Percentiles rank a stretch among this genome's conserved stretches.
Conservation (phyloP, 1,284 basidiomycete genomes). For the Rhizoctonia solani region DNA sequence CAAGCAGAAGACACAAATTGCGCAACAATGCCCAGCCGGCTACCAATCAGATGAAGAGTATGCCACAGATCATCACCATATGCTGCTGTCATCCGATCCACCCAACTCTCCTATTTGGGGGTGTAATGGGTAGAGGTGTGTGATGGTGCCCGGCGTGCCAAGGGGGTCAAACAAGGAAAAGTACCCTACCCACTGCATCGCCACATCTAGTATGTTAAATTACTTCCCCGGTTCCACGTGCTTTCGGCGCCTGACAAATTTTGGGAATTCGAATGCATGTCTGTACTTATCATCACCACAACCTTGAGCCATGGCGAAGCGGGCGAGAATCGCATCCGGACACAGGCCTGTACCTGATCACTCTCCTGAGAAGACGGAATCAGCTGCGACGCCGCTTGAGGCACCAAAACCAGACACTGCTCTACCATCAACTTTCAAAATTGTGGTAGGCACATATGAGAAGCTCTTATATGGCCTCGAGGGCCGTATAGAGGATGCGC, state of each 20-base stretch:
- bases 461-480: slow-evolving; percentile 92
- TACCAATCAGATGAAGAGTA: background rate
- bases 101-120: no score
- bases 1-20: background rate
- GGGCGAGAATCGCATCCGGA: slow-evolving; percentile 8
- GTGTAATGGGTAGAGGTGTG: no score
- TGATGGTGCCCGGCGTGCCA: no score
- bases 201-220: background rate
- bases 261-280: background rate
- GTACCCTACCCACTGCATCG: background rate
- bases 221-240: slow-evolving; percentile 5
- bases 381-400: background rate
- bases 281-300: background rate
- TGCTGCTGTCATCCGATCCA: slow-evolving; percentile 6
- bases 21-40: background rate
- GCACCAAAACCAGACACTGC: slow-evolving; percentile 21
- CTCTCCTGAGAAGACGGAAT: background rate
- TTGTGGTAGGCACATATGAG: slow-evolving; percentile 93
- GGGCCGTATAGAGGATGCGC: slow-evolving; percentile 55
- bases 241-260: slow-evolving; percentile 25
- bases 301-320: slow-evolving; percentile 14
- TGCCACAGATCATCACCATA: background rate
- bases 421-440: slow-evolving; percentile 67
- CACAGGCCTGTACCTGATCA: background rate
- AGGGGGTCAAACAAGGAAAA: background rate